phyloP scores from a whole-genome alignment of 768 basidiomycete species.

The Mycena venus region DNA sequence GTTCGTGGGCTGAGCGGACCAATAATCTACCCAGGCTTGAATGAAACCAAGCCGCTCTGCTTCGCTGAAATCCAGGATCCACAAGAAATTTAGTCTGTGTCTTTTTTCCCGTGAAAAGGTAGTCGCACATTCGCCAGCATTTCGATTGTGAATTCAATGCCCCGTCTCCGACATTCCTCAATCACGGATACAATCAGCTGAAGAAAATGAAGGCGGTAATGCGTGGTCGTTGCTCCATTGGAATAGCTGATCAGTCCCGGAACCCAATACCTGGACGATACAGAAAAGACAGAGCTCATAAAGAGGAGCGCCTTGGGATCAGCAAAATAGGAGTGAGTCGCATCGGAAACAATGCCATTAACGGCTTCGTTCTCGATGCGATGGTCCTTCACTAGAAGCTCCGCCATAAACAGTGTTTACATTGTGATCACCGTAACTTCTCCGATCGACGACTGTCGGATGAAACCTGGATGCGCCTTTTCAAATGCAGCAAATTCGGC shows the following conservation, averaged over 20 bases:
- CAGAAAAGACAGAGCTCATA: neutral
- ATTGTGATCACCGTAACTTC: neutral
- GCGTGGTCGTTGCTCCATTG: neutral
- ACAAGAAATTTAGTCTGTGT: neutral
- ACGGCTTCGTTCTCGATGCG: neutral
- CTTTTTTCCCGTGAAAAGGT: neutral
- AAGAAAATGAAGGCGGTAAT: neutral
- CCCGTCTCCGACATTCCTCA: neutral
- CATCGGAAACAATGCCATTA: neutral
- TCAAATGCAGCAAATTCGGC: neutral
- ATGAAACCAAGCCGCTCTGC: slow-evolving; percentile 11
- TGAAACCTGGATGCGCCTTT: neutral
- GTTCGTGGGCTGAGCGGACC: neutral
- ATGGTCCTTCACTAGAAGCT: neutral
- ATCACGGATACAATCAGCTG: neutral
- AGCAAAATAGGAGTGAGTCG: neutral
- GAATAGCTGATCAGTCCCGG: neutral
- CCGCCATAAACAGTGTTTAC: neutral
- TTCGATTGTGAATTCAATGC: neutral
- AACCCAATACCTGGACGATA: neutral
- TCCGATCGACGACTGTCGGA: neutral
- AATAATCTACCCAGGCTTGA: neutral
- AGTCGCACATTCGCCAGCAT: neutral
- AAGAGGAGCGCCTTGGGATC: neutral
- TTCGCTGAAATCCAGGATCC: slow-evolving; percentile 8